Conservation (phyloP, 257 asterid species). For the Nicotiana benthamiana region DNA sequence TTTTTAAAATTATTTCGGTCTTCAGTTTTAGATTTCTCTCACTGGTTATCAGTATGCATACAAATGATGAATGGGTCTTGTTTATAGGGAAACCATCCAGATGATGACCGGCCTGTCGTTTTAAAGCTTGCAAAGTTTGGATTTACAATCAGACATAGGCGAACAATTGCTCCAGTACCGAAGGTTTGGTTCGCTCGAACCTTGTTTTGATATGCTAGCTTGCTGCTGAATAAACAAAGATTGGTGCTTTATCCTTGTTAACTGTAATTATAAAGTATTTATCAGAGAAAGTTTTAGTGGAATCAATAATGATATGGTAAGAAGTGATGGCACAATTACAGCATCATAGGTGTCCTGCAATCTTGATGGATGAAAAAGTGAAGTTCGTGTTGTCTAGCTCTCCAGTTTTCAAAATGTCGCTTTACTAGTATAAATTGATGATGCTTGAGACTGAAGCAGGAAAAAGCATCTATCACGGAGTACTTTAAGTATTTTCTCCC, state of each 20-base stretch:
- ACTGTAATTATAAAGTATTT: background rate
- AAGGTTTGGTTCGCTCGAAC: constrained; percentile 37
- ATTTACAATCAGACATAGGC: constrained; percentile 57
- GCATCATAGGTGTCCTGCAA: background rate
- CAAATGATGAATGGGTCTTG: constrained; percentile 8
- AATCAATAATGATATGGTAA: background rate
- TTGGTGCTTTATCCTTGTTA: background rate
- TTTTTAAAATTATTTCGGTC: background rate
- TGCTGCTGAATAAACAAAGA: background rate
- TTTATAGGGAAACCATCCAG: constrained; percentile 78
- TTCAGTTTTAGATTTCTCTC: background rate
- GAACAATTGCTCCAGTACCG: constrained; percentile 61
- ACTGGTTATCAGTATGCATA: constrained; percentile 6
- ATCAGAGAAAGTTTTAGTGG: background rate
- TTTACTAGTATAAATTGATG: background rate
- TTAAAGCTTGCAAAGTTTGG: constrained; percentile 54
- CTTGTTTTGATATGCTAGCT: background rate
- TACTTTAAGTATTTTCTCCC: background rate
- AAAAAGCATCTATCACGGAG: background rate
- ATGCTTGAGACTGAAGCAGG: background rate
- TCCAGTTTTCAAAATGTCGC: background rate
- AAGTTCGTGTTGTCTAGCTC: background rate
- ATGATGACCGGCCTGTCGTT: constrained; percentile 49
- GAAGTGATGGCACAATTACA: background rate
- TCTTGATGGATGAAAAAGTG: constrained; percentile 2